Conservation (phyloP, 805 yeast species). For the Pichia pseudocactophila region DNA sequence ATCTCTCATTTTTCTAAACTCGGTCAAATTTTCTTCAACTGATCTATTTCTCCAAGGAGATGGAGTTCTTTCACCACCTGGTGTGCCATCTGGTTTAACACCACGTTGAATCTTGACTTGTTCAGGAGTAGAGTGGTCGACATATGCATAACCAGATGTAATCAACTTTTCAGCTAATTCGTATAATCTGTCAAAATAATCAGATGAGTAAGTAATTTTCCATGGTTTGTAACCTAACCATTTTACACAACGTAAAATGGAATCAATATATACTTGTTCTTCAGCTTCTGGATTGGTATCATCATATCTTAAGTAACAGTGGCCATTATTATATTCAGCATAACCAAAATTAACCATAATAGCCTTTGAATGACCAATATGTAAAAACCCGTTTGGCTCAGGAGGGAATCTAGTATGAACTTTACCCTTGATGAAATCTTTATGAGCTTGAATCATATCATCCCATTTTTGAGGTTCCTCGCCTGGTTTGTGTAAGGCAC, state of each 20-base stretch:
- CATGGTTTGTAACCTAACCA: slow-evolving; percentile 96
- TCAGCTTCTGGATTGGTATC: slow-evolving; percentile 99
- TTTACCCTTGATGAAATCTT: slow-evolving; percentile 66
- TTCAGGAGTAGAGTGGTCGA: slow-evolving; percentile 89
- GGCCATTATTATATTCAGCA: slow-evolving; percentile 79
- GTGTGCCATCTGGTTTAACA: slow-evolving; percentile 80
- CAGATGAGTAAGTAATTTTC: slow-evolving; percentile 93
- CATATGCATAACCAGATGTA: slow-evolving; percentile 65
- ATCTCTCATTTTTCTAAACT: slow-evolving; percentile 86
- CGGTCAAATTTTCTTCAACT: slow-evolving; percentile 63
- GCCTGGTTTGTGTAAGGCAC: slow-evolving; percentile 91
- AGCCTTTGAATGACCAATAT: slow-evolving; percentile 97
- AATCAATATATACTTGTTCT: slow-evolving; percentile 80
- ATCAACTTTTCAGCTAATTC: slow-evolving; percentile 81
- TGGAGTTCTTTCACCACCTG: slow-evolving; percentile 85
- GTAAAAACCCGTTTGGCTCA: slow-evolving; percentile 95
- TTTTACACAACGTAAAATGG: slow-evolving; percentile 72
- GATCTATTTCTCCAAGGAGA: slow-evolving; percentile 69
- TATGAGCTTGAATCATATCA: slow-evolving; percentile 73
- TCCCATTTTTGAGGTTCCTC: slow-evolving; percentile 88
- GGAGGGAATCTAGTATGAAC: slow-evolving; percentile 97
- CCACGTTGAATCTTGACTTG: slow-evolving; percentile 89
- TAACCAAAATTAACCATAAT: slow-evolving; percentile 97
- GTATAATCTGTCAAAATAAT: slow-evolving; percentile 85
- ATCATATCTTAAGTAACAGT: slow-evolving; percentile 87